Evolutionary conservation across 2,329 filamentous ascomycete genomes (phyloP).

Genomic region (Nemania bipapillata): DNA sequence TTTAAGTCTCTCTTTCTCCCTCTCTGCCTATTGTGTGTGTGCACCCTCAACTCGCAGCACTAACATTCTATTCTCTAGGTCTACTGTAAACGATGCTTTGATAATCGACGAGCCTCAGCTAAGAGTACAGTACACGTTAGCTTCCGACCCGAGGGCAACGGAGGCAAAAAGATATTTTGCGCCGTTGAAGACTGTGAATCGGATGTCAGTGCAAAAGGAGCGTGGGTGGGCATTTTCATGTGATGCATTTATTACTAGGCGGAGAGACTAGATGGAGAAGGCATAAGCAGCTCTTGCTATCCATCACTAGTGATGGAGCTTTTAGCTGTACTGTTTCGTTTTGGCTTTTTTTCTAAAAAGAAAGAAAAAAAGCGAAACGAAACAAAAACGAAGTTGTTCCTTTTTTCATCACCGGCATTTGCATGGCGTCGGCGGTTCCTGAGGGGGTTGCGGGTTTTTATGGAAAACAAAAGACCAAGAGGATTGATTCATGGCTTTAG

Average conservation of each 20-base stretch:
- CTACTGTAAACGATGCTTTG: conserved; percentile 71
- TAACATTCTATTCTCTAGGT: conserved; percentile 57
- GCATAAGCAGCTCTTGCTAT: background rate
- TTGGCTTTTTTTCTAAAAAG: background rate
- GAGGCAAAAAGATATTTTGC: conserved; percentile 59
- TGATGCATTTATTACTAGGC: conserved; percentile 6
- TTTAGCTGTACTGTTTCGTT: background rate
- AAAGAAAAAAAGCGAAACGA: too few species aligned
- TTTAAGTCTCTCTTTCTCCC: too few species aligned
- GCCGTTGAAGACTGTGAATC: conserved; percentile 67
- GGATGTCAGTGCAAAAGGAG: conserved; percentile 64
- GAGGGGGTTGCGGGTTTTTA: background rate
- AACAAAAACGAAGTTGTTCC: too few species aligned
- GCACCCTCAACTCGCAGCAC: conserved; percentile 18
- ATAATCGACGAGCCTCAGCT: conserved; percentile 61
- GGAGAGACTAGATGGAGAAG: background rate
- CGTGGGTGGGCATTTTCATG: conserved; percentile 65
- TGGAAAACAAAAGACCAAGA: too few species aligned
- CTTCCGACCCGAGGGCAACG: conserved; percentile 53
- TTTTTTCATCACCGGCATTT: too few species aligned
- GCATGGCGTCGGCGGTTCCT: conserved; percentile 32
- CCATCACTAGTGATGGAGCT: background rate
- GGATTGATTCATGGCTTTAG: too few species aligned
- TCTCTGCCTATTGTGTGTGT: too few species aligned
- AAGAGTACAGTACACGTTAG: conserved; percentile 50